These are phyloP conservation scores for Asterella californica DNA, from an alignment of 225 moss, liverwort and hornwort genomes.

Conservation along the genomic window DNA sequence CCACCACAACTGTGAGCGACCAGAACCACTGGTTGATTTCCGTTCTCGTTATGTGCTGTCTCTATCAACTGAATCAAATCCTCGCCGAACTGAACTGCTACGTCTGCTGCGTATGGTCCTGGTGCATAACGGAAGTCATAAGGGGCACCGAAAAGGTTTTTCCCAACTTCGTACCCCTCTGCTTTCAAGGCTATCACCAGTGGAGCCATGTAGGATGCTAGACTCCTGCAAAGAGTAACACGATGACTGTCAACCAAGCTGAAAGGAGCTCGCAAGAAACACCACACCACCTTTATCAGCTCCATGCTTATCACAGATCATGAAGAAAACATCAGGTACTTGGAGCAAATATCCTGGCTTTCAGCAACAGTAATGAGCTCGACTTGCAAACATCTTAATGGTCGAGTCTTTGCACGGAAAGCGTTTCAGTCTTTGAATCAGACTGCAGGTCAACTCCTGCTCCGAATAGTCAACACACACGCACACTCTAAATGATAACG, in stretches of 20 bases:
- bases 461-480: no score
- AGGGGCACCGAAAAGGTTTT: constrained; percentile 78
- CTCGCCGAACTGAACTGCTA: constrained; percentile 50
- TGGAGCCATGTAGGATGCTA: constrained; percentile 68
- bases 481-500: no score
- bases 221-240: constrained; percentile 40
- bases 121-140: constrained; percentile 94
- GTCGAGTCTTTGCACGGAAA: no score
- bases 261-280: neutral
- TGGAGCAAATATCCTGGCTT: no score
- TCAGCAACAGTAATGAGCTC: no score
- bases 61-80: constrained; percentile 75
- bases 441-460: no score
- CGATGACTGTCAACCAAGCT: neutral
- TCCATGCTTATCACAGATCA: neutral
- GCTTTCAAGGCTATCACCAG: constrained; percentile 55
- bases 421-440: no score
- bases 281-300: neutral
- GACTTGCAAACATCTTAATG: no score
- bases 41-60: constrained; percentile 51
- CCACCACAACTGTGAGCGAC: constrained; percentile 80
- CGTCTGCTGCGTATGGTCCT: constrained; percentile 73
- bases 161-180: constrained; percentile 61
- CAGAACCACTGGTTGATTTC: constrained; percentile 55
- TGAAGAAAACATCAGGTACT: no score